A percentile compares a stretch with the other conserved stretches of the same genome.
Conservation (phyloP, 805 yeast genomes). For the Ogataea pini region DNA sequence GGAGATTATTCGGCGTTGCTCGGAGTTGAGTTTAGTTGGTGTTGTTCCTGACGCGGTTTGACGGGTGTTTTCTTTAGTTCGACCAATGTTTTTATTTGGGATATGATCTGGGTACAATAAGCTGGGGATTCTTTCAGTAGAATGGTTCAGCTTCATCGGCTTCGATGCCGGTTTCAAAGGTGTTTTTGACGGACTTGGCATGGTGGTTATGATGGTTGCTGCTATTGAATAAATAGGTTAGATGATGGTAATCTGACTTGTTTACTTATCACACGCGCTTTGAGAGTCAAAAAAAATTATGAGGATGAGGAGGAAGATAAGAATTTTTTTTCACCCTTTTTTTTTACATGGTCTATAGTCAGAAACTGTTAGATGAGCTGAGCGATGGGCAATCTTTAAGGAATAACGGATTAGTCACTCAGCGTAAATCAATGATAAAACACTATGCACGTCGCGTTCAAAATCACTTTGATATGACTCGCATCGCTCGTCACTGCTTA, state of each 20-base stretch:
- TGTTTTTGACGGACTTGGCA: constrained; percentile 2
- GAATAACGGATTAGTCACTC: too few relatives aligned
- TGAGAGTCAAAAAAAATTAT: background rate
- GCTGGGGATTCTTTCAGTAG: constrained; percentile 4
- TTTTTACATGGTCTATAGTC: too few relatives aligned
- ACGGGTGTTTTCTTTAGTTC: background rate
- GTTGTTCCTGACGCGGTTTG: background rate
- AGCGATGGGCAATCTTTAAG: too few relatives aligned
- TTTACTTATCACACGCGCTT: background rate
- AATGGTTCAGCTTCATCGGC: background rate
- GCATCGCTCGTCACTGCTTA: background rate
- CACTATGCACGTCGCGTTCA: too few relatives aligned
- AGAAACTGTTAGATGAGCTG: too few relatives aligned
- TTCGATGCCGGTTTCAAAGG: background rate
- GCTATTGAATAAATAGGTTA: too few relatives aligned
- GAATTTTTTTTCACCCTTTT: background rate
- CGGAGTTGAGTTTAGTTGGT: constrained; percentile 5
- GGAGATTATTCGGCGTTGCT: constrained; percentile 5
- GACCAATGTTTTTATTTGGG: background rate
- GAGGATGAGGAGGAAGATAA: background rate
- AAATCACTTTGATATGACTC: too few relatives aligned
- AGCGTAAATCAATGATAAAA: too few relatives aligned
- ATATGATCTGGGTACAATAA: background rate
- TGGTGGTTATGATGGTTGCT: too few relatives aligned
- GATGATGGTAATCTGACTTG: too few relatives aligned